Evolutionary conservation across 2,329 filamentous ascomycete genomes (phyloP), one percentile per base, ranked within the genome.

Genomic region (Corynespora cassiicola): DNA sequence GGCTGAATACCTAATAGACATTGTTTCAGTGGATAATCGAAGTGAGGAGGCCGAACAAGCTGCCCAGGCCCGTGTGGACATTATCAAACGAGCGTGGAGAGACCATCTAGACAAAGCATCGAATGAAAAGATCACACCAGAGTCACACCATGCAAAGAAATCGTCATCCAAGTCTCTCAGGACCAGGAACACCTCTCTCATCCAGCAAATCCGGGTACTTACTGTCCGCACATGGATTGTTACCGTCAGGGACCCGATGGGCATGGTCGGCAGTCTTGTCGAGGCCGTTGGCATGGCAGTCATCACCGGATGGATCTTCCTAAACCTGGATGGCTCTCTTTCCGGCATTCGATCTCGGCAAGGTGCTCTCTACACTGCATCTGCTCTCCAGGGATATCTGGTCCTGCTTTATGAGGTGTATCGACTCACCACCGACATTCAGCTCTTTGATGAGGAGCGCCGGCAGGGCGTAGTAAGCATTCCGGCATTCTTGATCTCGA

Each of bases 361-460:
- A 61, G 87, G 86, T 31, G 85, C 84, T 5, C 67, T 91, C 0
- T 91, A 90, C 53, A 88, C 81, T 2, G 82, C 85, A 0, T 77
- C 85, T 6, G 85, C 81, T 4, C 73, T 91, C 5, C 87, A 91
- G 56, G 86, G 86, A 2, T 91, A 91, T 56, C 74, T 91, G 3
- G 84, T 90, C 32, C 73, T 91, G 8, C 74, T 90, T 9, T 90
- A 88, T 45, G 88, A 91, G 63, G 84, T 82, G 0, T 91, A 88
- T 54, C 81, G 88, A 4, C 70, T 91, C 41, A 88, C 85, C 0
- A 78, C 86, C 32, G 87, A 91, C 47, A 88, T 91, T 10, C 80
- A 81, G 17, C 75, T 87, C 0, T 92, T 90, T 55, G 87, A 92
- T 54, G 82, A 87, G 37, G 87, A 91, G 57, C 78, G 82, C 20